phyloP scores from a whole-genome alignment of 2,329 filamentous ascomycete species.

The Penicillium digitatum region DNA sequence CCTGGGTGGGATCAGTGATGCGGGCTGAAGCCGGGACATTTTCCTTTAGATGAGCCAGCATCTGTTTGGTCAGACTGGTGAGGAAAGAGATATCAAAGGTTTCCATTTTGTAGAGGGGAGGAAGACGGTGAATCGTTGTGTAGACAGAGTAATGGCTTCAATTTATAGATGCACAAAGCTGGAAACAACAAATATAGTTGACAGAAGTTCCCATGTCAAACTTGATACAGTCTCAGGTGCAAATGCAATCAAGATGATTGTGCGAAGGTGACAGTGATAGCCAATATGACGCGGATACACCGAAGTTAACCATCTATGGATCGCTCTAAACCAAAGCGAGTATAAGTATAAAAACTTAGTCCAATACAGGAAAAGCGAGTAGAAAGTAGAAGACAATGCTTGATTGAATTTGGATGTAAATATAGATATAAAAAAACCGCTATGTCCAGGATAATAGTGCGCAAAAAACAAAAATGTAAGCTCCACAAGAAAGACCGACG shows the following conservation, averaged over 20 bases:
- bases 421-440: conserved; percentile 10
- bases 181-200: not conserved
- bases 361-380: not conserved
- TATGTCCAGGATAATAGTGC: conserved; percentile 15
- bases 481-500: conserved; percentile 9
- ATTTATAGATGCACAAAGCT: not conserved
- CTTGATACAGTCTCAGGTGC: not conserved
- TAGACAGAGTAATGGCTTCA: not conserved
- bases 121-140: not conserved
- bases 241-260: not conserved
- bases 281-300: not conserved
- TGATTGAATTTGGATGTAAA: conserved; percentile 5
- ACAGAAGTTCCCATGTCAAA: not conserved
- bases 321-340: not conserved
- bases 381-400: conserved; percentile 6
- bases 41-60: not conserved
- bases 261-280: not conserved
- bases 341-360: too few species aligned
- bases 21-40: not conserved
- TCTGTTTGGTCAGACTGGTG: not conserved
- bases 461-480: conserved; percentile 6
- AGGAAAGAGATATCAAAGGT: too few species aligned
- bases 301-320: not conserved
- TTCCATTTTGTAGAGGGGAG: not conserved
- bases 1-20: too few species aligned